Evolutionary conservation across 2,329 filamentous ascomycete species (phyloP), one percentile per base, ranked within the genome.

Genomic region (Hymenoscyphus salicellus): DNA sequence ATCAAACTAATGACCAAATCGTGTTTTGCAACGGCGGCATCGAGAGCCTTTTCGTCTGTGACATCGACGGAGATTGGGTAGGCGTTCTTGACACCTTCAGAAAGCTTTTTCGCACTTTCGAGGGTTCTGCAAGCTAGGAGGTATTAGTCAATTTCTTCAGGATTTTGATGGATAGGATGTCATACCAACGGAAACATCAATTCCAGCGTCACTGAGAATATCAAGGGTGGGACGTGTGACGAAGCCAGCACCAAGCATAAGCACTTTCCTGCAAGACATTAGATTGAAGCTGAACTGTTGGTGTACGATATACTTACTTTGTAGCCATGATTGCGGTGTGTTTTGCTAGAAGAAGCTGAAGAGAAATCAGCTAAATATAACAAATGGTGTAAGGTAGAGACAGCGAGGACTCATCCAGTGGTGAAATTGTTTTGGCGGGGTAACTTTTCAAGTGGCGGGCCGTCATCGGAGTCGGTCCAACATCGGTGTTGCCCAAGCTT

Each of bases 31-130:
- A 97, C 86, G 75, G 88, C 92, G 61, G 87, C 86, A 74, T 97
- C 93, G 65, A 98, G 87, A 38, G 91, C 92, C 64, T 83, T 78
- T 59, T 84, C 85, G 77, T 97, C 82, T 75, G 80, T 89, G 71
- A 97, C 94, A 76, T 98, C 92, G 76, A 98, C 87, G 63, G 91
- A 87, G 79, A 96, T 90, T 70, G 93, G 85, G 61, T 79, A 84
- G 72, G 92, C 86, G 77, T 91, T 86, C 78, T 88, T 84, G 77
- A 94, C 85, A 72, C 89, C 89, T 67, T 82, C 85, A 56, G 86
- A 85, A 69, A 97, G 88, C 73, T 86, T 86, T 83, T 96, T 81
- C 64, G 93, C 92, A 62, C 82, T 86, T 72, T 89, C 86, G 63
- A 96, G 84, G 55, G 90, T 94, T 77, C 93, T 84, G 84, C 92